Evolutionary conservation across 2,329 filamentous ascomycete genomes (phyloP), one percentile per base, ranked within the genome.

Genomic region (Penicillium olsonii): DNA sequence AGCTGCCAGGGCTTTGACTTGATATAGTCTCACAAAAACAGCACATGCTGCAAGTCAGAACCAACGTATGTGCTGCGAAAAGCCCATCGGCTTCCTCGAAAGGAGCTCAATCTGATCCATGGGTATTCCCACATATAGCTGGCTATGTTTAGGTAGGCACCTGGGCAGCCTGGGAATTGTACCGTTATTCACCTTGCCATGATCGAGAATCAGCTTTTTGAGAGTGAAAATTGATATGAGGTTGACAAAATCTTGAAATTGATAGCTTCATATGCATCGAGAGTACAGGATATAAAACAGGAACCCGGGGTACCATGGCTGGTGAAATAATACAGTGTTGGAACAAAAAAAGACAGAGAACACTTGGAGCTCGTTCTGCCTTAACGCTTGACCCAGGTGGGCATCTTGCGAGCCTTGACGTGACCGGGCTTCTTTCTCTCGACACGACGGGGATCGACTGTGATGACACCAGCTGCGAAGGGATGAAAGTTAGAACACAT

Each of bases 361-460:
- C 27, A 24, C 7, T 20, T 29, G 45, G 34, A 27, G n/a, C 52
- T 56, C 55, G 53, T 53, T 56, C 33, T 37, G 14, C 45, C 48
- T 72, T 60, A 86, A 70, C 84, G 79, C 84, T 96, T 97, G 81
- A 97, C 92, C 94, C 95, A 99, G 64, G 94, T 83, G 53, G 92
- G 92, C 84, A 88, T 95, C 85, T 99, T 99, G 75, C 94, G 88
- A 50, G 94, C 92, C 82, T 99, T 99, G 76, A 95, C 75, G 67
- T 90, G 90, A 62, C 94, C 95, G 49, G 90, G 84, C 83, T 99
- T 97, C 86, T 99, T 99, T 72, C 94, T 92, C 77, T 99, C 94
- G 61, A 99, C 95, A 67, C 81, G 85, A 76, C 92, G 90, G 50
- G 87, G 83, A 77, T 99, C 92, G 67, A 92, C 87, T 44, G 92